phyloP scores from a whole-genome alignment of 257 asterid species.

The Craterostigma plantagineum region DNA sequence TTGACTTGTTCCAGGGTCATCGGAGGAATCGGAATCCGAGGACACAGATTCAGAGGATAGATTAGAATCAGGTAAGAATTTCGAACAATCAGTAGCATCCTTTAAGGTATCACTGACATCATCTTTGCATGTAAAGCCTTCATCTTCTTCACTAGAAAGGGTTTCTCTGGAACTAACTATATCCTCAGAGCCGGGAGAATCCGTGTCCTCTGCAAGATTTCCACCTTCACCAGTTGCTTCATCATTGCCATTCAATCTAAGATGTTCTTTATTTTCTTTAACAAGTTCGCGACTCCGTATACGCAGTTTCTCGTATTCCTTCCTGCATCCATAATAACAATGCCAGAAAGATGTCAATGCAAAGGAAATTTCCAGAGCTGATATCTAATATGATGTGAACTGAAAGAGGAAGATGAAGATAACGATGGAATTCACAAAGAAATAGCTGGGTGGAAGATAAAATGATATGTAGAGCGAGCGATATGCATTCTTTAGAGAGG shows the following conservation, averaged over 20 bases:
- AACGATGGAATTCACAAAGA: too few species aligned
- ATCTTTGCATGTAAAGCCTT: constrained; percentile 7
- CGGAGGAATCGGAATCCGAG: constrained; percentile 46
- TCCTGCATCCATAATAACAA: constrained; percentile 28
- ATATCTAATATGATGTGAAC: too few species aligned
- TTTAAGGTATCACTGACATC: too few species aligned
- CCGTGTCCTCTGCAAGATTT: constrained; percentile 22
- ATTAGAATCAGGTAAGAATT: too few species aligned
- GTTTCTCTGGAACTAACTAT: constrained; percentile 68
- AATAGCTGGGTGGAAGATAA: too few species aligned
- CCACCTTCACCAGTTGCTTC: constrained; percentile 21
- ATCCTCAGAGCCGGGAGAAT: constrained; percentile 56
- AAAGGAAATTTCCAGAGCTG: neutral
- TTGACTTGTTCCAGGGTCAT: constrained; percentile 43
- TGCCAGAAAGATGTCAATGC: constrained; percentile 6
- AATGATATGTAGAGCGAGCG: too few species aligned
- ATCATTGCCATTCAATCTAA: constrained; percentile 17
- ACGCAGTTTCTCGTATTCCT: constrained; percentile 65
- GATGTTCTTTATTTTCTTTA: constrained; percentile 18
- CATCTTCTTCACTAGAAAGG: constrained; percentile 78
- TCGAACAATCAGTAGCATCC: too few species aligned
- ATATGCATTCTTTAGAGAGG: neutral
- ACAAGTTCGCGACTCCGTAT: constrained; percentile 39
- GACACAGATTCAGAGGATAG: constrained; percentile 40
- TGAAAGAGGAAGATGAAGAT: too few species aligned